These are phyloP conservation scores for Melaleuca alternifolia DNA, from an alignment of 345 rosid genomes.

Conservation along the genomic window DNA sequence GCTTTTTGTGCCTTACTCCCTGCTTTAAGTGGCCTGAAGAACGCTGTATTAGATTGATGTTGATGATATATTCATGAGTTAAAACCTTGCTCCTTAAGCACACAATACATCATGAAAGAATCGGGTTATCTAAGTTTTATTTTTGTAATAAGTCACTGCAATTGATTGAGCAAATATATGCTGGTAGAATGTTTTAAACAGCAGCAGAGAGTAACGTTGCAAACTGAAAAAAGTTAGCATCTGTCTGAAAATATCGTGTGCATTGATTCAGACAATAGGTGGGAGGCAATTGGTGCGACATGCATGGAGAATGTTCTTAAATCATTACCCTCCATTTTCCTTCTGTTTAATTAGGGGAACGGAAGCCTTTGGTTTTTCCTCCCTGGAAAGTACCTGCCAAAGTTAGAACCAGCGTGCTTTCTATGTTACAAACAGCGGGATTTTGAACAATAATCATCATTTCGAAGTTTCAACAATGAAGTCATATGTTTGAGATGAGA, in stretches of 20 bases:
- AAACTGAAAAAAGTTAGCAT: not conserved
- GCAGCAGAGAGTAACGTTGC: not conserved
- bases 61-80: not conserved
- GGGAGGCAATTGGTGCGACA: not conserved
- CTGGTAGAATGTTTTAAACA: not conserved
- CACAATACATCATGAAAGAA: not conserved
- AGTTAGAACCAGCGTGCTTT: not conserved
- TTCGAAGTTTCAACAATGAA: not conserved
- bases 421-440: not conserved
- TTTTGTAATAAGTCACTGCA: not conserved
- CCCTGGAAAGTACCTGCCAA: slow-evolving; percentile 28
- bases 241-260: not conserved
- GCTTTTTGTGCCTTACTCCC: slow-evolving; percentile 23
- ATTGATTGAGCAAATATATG: not conserved
- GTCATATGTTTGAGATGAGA: slow-evolving; percentile 33
- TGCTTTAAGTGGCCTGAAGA: slow-evolving; percentile 8
- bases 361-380: slow-evolving; percentile 29
- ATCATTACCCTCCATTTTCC: slow-evolving; percentile 62
- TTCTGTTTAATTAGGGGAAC: slow-evolving; percentile 25
- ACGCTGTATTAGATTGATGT: not conserved
- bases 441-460: not conserved
- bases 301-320: not conserved
- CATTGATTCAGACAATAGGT: not conserved
- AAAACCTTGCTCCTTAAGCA: not conserved
- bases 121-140: not conserved